phyloP scores from a whole-genome alignment of 176 grass and related monocot genomes.

The Carex scoparia region DNA sequence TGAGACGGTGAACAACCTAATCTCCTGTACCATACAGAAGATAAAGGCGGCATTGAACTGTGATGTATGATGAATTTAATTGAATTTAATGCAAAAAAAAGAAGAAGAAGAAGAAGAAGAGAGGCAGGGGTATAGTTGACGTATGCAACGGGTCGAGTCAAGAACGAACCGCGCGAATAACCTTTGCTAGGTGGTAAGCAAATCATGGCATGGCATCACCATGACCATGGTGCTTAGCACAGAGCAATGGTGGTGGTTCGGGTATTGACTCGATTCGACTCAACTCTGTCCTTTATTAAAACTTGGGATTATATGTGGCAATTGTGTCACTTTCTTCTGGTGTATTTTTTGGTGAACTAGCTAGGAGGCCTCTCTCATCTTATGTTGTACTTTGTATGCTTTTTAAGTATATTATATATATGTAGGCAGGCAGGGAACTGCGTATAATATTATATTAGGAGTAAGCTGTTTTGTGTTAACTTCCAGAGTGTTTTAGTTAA shows the following conservation, averaged over 20 bases:
- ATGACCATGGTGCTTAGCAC: constrained; percentile 38
- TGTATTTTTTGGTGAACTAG: constrained; percentile 32
- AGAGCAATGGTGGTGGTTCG: constrained; percentile 99
- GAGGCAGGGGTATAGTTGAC: not conserved
- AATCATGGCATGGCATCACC: not conserved
- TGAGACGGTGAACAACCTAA: constrained; percentile 62
- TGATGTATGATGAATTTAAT: constrained; percentile 32
- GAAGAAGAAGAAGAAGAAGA: not conserved
- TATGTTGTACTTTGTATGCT: constrained; percentile 2
- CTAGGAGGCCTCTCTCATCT: not conserved
- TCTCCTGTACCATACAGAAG: constrained; percentile 85
- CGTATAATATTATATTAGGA: not conserved
- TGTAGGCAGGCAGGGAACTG: not conserved
- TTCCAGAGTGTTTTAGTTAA: not conserved
- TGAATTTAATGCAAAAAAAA: not conserved
- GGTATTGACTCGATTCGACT: constrained; percentile 75
- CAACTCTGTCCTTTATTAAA: not conserved
- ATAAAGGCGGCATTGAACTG: constrained; percentile 60
- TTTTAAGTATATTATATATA: constrained; percentile 10
- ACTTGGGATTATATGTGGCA: not conserved
- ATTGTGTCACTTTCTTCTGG: not conserved
- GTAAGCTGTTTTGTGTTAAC: not conserved
- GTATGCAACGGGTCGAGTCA: constrained; percentile 51
- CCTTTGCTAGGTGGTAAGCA: constrained; percentile 85
- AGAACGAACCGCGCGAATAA: constrained; percentile 83